phyloP scores from a whole-genome alignment of 306 rosid genomes.

The Chamaecrista fasciculata region DNA sequence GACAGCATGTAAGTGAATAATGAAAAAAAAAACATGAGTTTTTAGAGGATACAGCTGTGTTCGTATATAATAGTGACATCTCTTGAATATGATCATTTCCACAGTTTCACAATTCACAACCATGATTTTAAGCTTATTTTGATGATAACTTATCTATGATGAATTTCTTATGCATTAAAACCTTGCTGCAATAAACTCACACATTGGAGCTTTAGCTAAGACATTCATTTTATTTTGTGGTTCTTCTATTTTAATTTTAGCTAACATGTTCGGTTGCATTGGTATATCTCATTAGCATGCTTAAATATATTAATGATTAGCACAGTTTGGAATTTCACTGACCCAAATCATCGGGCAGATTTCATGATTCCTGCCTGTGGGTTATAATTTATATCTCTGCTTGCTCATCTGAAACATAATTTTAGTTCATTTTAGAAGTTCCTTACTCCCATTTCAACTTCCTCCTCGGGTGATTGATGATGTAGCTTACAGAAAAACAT shows the following conservation, averaged over 20 bases:
- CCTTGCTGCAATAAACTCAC: neutral
- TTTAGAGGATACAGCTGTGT: conserved; percentile 40
- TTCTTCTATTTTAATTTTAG: neutral
- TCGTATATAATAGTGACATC: conserved; percentile 18
- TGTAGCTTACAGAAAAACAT: neutral
- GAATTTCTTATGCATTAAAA: neutral
- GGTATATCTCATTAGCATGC: neutral
- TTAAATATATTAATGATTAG: neutral
- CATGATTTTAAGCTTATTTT: neutral
- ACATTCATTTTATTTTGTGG: neutral
- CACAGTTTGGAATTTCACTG: neutral
- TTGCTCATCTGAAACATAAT: neutral
- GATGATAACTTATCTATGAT: neutral
- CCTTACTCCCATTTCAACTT: neutral
- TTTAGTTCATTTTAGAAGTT: neutral
- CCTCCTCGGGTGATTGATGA: neutral
- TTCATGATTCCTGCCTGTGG: neutral
- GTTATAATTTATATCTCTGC: too few species aligned
- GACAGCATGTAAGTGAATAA: conserved; percentile 40
- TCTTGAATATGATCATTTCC: neutral
- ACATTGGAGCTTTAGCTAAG: neutral
- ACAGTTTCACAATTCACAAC: neutral
- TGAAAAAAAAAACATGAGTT: conserved; percentile 35
- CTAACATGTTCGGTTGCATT: neutral
- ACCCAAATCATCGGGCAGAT: neutral